Percentiles rank a stretch among this genome's conserved stretches.
phyloP scores from a whole-genome alignment of 1,139 yeast species.

The Hyphopichia wangnamkhiaoensis region DNA sequence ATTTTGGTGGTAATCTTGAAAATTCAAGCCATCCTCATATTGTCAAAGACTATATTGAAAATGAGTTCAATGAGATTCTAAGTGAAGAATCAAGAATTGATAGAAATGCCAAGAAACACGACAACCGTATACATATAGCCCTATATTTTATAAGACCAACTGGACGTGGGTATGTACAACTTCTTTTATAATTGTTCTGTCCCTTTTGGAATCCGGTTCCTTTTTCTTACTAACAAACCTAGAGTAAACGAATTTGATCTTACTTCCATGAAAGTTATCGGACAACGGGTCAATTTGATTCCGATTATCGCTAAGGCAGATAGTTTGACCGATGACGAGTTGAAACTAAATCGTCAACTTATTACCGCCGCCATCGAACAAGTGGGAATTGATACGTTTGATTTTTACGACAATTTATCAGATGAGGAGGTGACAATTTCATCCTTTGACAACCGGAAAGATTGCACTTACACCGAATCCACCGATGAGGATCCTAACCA shows the following conservation, averaged over 20 bases:
- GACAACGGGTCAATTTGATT: constrained; percentile 54
- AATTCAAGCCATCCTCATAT: constrained; percentile 22
- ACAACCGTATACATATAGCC: constrained; percentile 64
- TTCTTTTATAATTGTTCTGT: neutral
- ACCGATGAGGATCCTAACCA: too few relatives aligned
- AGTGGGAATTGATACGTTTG: constrained; percentile 49
- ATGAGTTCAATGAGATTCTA: constrained; percentile 55
- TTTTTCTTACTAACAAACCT: constrained; percentile 10
- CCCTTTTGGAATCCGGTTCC: too few relatives aligned
- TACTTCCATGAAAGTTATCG: constrained; percentile 49
- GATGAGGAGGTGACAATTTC: constrained; percentile 11
- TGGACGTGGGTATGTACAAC: constrained; percentile 40
- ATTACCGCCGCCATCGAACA: constrained; percentile 45
- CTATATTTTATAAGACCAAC: constrained; percentile 62
- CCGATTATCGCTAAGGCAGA: constrained; percentile 63
- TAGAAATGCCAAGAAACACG: constrained; percentile 54
- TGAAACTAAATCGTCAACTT: constrained; percentile 40
- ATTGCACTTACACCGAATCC: neutral
- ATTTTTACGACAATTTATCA: constrained; percentile 31
- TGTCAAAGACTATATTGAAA: constrained; percentile 52
- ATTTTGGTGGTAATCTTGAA: constrained; percentile 38
- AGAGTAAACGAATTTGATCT: constrained; percentile 44
- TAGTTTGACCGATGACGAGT: constrained; percentile 50
- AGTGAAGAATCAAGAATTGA: constrained; percentile 62
- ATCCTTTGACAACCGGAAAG: constrained; percentile 11